These are phyloP conservation scores for Apostasia shenzhenica DNA, from an alignment of 106 monocot genomes.

Conservation along the genomic window DNA sequence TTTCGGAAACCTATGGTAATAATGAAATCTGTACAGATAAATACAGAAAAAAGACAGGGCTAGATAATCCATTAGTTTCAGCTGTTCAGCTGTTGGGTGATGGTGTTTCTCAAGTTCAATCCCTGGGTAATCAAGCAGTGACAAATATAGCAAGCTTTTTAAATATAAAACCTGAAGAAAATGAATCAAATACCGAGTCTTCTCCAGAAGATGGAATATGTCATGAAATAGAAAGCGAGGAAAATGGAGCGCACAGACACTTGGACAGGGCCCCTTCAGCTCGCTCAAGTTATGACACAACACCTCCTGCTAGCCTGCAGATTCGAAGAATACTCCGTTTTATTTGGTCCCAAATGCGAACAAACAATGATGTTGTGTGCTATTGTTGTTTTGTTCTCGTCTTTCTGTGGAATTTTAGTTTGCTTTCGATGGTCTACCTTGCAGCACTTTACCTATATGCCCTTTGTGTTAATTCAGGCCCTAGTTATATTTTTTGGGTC, in stretches of 20 bases:
- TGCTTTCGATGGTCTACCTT: constrained; percentile 85
- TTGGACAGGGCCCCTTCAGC: constrained; percentile 41
- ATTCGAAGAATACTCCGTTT: constrained; percentile 63
- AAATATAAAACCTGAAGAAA: constrained; percentile 78
- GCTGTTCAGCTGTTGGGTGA: constrained; percentile 93
- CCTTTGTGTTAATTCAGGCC: constrained; percentile 90
- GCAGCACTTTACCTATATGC: constrained; percentile 93
- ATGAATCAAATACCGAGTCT: constrained; percentile 54
- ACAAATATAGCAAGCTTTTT: constrained; percentile 93
- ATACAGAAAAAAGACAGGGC: constrained; percentile 23
- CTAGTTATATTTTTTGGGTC: constrained; percentile 86
- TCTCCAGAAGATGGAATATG: constrained; percentile 43
- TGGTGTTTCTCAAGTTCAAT: constrained; percentile 97
- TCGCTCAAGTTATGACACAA: constrained; percentile 29
- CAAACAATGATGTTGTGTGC: constrained; percentile 95
- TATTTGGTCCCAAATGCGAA: constrained; percentile 91
- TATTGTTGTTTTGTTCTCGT: constrained; percentile 85
- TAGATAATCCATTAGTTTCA: constrained; percentile 75
- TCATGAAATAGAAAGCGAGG: constrained; percentile 53
- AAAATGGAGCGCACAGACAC: constrained; percentile 11
- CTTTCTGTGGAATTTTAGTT: constrained; percentile 92
- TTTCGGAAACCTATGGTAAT: constrained; percentile 24
- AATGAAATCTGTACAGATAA: constrained; percentile 19
- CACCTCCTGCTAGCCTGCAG: constrained; percentile 63
- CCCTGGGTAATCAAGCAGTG: constrained; percentile 91